Conservation (phyloP, 1,284 basidiomycete genomes). For the Cutaneotrichosporon sp. region DNA sequence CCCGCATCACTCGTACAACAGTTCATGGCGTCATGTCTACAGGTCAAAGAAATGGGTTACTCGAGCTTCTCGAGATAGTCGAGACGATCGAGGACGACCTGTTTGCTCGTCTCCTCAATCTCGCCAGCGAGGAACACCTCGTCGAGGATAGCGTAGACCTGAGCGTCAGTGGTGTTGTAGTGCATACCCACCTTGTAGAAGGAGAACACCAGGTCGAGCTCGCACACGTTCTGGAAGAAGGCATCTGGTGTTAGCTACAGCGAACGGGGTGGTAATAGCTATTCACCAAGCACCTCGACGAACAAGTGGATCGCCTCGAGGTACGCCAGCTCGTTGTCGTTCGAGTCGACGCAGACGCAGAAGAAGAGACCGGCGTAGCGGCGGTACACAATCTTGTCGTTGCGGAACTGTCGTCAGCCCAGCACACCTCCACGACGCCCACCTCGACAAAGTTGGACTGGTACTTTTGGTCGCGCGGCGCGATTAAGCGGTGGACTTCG, state of each 20-base stretch:
- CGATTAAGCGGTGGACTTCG: conserved; percentile 91
- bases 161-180: conserved; percentile 3
- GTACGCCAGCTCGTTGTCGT: conserved; percentile 96
- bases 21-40: not conserved
- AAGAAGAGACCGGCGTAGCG: conserved; percentile 98
- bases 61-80: conserved; percentile 84
- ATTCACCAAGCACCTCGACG: conserved; percentile 90
- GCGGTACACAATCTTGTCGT: conserved; percentile 90
- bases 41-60: conserved; percentile 1
- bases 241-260: conserved; percentile 59
- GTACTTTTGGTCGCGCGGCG: conserved; percentile 96
- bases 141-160: conserved; percentile 96
- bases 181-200: conserved; percentile 76
- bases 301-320: conserved; percentile 97
- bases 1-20: conserved; percentile 12
- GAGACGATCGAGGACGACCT: conserved; percentile 81
- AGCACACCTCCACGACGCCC: conserved; percentile 24
- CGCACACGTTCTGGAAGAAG: conserved; percentile 98
- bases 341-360: conserved; percentile 93
- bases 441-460: conserved; percentile 99
- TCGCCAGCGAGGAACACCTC: conserved; percentile 99
- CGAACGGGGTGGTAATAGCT: not conserved
- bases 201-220: conserved; percentile 93
- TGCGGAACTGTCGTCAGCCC: conserved; percentile 65
- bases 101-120: conserved; percentile 95